Evolutionary conservation across 2,329 filamentous ascomycete genomes (phyloP).

Genomic region (Rachicladosporium sp.): DNA sequence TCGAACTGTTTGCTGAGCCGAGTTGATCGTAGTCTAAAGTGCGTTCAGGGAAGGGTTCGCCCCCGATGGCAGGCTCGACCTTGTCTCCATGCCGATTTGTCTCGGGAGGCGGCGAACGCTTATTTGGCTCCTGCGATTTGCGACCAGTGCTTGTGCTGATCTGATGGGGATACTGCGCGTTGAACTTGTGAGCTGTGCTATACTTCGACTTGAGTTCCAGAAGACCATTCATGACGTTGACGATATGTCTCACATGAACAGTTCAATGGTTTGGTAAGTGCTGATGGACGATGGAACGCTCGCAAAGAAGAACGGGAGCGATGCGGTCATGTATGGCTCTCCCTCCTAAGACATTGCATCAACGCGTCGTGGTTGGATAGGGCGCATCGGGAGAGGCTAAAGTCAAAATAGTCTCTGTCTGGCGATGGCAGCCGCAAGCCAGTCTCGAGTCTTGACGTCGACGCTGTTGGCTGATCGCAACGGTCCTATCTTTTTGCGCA

Average conservation of each 20-base stretch:
- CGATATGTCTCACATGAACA: background rate
- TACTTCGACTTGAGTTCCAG: conserved; percentile 1
- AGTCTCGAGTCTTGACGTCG: background rate
- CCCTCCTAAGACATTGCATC: conserved; percentile 1
- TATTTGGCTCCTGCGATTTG: background rate
- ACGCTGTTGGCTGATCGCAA: background rate
- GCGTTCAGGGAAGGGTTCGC: background rate
- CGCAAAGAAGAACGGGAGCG: background rate
- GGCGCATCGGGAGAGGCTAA: background rate
- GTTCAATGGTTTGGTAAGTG: background rate
- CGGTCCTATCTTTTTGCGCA: background rate
- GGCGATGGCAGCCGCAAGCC: conserved; percentile 1
- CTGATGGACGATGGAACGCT: background rate
- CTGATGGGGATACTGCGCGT: conserved; percentile 5
- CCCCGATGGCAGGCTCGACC: background rate
- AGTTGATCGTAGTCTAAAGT: conserved; percentile 1
- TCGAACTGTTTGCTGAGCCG: background rate
- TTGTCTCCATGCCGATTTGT: background rate
- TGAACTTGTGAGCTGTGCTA: conserved; percentile 1
- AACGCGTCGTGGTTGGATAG: conserved; percentile 2
- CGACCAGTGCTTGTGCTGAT: conserved; percentile 1
- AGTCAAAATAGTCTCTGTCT: background rate
- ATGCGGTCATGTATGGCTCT: background rate
- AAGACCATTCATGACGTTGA: background rate
- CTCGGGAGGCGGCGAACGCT: conserved; percentile 1